phyloP scores from a whole-genome alignment of 768 basidiomycete genomes.

The Hemileccinum rubropunctum region DNA sequence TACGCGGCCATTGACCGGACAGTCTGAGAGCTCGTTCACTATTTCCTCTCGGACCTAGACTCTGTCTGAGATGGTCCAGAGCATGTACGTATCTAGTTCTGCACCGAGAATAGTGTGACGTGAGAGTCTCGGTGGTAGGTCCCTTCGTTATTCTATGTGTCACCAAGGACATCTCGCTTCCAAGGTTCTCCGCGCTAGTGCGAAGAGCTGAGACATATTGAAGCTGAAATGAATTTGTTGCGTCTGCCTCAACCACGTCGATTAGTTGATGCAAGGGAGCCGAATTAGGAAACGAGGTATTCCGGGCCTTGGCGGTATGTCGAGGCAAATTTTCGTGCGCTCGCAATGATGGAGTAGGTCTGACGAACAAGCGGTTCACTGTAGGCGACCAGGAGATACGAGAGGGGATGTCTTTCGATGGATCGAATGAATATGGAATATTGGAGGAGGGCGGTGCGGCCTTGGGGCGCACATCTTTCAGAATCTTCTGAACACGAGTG shows the following conservation, averaged over 20 bases:
- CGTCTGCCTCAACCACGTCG: neutral
- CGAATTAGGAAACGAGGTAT: neutral
- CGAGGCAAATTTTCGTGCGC: neutral
- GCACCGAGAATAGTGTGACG: slow-evolving; percentile 7
- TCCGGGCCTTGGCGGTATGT: neutral
- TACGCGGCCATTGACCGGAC: slow-evolving; percentile 38
- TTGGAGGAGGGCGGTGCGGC: neutral
- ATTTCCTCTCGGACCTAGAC: slow-evolving; percentile 13
- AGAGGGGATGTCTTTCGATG: neutral
- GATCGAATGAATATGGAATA: neutral
- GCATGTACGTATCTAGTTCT: slow-evolving; percentile 1
- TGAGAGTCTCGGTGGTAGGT: slow-evolving; percentile 2
- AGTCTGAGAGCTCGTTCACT: slow-evolving; percentile 17
- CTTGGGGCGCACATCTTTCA: neutral
- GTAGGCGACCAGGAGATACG: neutral
- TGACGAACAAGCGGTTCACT: neutral
- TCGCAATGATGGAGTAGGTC: neutral
- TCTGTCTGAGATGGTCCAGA: neutral
- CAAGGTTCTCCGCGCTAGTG: neutral
- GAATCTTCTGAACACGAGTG: neutral
- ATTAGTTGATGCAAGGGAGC: neutral
- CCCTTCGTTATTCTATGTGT: neutral
- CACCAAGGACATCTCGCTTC: neutral
- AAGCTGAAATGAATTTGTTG: neutral
- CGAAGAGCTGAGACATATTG: neutral